Percentiles rank a stretch among this genome's conserved stretches.
Conservation (phyloP, 2,329 filamentous ascomycete species). For the Aspergillus ochraceus region DNA sequence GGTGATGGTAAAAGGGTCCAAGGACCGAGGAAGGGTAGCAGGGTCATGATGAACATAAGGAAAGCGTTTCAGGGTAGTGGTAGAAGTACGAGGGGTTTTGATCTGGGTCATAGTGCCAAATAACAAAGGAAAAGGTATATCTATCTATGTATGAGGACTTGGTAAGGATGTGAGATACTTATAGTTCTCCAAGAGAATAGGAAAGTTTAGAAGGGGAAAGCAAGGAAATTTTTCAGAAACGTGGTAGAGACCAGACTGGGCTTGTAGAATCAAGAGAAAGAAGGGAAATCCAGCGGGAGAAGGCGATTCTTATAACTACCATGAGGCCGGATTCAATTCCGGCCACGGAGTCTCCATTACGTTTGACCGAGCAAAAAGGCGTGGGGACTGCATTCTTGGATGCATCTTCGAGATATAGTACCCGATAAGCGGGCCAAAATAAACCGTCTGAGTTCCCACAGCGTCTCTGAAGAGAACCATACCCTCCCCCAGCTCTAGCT, state of each 20-base stretch:
- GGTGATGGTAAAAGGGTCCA: conserved; percentile 51
- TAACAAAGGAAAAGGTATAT: conserved; percentile 2
- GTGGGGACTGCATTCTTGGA: conserved; percentile 23
- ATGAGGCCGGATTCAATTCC: conserved; percentile 49
- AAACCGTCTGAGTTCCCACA: conserved; percentile 4
- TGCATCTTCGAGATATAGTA: conserved; percentile 8
- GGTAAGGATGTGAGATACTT: neutral
- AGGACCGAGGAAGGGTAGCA: conserved; percentile 37
- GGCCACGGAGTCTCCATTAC: conserved; percentile 43
- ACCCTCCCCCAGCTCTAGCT: conserved; percentile 7
- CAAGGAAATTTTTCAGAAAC: neutral
- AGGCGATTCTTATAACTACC: conserved; percentile 43
- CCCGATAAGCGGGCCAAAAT: conserved; percentile 1
- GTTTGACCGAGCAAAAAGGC: conserved; percentile 31
- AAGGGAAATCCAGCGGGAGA: conserved; percentile 28
- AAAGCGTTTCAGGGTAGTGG: conserved; percentile 40
- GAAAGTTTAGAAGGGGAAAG: neutral
- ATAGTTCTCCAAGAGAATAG: neutral
- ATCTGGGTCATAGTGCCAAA: conserved; percentile 36
- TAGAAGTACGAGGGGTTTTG: conserved; percentile 31
- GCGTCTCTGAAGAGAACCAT: neutral
- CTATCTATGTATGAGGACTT: conserved; percentile 5
- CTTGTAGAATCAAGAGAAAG: conserved; percentile 15
- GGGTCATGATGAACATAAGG: conserved; percentile 48
- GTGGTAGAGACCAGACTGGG: neutral